Base-by-base conservation (phyloP, 331 rosid species). In the Phaseolus coccineus region DNA sequence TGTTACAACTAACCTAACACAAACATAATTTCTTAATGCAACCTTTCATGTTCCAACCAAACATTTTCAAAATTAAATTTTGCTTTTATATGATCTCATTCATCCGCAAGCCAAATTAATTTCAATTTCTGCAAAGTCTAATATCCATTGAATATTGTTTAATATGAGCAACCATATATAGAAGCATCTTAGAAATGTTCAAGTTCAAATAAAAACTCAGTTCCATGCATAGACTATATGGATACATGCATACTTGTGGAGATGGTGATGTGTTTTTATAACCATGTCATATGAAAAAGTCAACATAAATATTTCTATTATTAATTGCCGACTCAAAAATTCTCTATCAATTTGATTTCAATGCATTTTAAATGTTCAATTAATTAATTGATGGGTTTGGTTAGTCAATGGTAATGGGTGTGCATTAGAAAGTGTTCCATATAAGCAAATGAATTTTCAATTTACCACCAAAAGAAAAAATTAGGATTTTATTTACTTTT, bases 251-350 rank as follows among this genome's bases (percentile, higher is more conserved):
- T 47, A 37, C 47, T 77, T 42, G 31, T 52, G 61, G 74, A 40
- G 2, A 42, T 72, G 68, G 28, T 52, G 13, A 78, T 69, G 65
- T 68, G 30, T 48, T 66, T 53, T 37, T 50, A 10, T 51, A 73
- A 19, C n/a, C 46, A 50, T 30, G 47, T 64, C 28, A 74, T 15
- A 40, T 59, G 2, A 28, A 33, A 55, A 81, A 79, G 81, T 79
- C 87, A 69, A 69, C 81, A 10, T 69, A 69, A 24, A 42, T 8
- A 30, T 40, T 77, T 71, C 10, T n/a, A 77, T 83, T 24, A 53
- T 72, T 59, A 33, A 72, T 44, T 69, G 74, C 39, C 65, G 16
- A 8, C 71, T 27, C 19, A 69, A 42, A 59, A 61, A 33, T 73
- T 59, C 48, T 69, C 33, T 61, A 51, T 33, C 25, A 63, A 63